Percentiles rank a stretch among this genome's conserved stretches.
Conservation (phyloP, 2,329 filamentous ascomycete species). For the Anthostomella pinea region DNA sequence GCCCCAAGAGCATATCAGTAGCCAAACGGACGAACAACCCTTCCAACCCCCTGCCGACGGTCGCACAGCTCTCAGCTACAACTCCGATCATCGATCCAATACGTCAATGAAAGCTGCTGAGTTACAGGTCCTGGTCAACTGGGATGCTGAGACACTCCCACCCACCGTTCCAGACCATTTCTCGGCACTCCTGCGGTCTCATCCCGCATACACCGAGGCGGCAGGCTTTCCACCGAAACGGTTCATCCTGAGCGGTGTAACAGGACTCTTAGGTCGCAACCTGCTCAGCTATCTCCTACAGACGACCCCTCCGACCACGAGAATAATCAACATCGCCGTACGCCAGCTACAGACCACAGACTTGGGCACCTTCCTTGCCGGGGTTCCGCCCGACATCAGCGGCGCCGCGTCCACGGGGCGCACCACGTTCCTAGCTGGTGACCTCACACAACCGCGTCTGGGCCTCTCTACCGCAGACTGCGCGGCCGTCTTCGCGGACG, state of each 20-base stretch:
- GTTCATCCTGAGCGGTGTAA: conserved; percentile 8
- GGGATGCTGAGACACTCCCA: not conserved
- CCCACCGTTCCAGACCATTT: too few relatives aligned
- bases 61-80: too few relatives aligned
- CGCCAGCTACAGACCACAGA: conserved; percentile 5
- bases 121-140: too few relatives aligned
- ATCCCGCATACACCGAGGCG: too few relatives aligned
- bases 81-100: too few relatives aligned
- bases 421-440: conserved; percentile 3
- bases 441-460: conserved; percentile 4
- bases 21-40: too few relatives aligned
- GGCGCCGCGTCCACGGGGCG: not conserved
- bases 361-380: not conserved
- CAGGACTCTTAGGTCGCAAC: conserved; percentile 4
- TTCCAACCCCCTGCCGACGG: too few relatives aligned
- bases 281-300: not conserved
- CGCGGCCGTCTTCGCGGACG: conserved; percentile 7
- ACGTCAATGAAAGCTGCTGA: too few relatives aligned
- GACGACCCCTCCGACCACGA: not conserved
- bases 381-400: not conserved
- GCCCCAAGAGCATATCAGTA: too few relatives aligned
- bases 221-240: not conserved
- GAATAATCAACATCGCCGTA: conserved; percentile 10
- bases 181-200: too few relatives aligned
- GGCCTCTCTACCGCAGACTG: conserved; percentile 3